Conservation (phyloP, 2,329 filamentous ascomycete species). For the Elsinoe australis region DNA sequence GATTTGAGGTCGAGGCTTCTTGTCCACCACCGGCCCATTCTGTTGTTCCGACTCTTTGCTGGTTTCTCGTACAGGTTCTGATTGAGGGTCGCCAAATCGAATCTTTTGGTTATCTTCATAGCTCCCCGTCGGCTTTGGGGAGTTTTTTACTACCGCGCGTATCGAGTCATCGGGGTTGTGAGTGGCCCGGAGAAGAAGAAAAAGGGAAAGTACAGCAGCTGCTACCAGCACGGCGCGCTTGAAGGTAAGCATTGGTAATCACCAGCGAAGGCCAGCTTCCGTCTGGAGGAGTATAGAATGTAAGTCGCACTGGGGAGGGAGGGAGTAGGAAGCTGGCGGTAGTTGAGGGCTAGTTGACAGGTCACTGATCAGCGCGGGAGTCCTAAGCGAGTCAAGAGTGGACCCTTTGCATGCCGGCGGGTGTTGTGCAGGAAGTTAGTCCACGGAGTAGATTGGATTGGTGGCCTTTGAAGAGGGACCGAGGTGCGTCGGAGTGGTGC, state of each 20-base stretch:
- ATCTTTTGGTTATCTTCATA: conserved; percentile 32
- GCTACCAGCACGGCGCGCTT: conserved; percentile 67
- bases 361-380: conserved; percentile 2
- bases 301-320: neutral
- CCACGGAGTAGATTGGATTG: neutral
- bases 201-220: conserved; percentile 57
- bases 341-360: conserved; percentile 4
- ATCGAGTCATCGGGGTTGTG: conserved; percentile 36
- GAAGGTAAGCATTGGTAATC: conserved; percentile 62
- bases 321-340: neutral
- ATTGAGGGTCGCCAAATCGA: conserved; percentile 17
- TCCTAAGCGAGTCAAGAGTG: conserved; percentile 9
- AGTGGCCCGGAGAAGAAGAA: conserved; percentile 61
- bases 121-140: conserved; percentile 32
- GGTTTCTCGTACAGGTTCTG: conserved; percentile 23
- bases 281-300: neutral
- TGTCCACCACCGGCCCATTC: conserved; percentile 22
- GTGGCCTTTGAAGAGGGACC: neutral
- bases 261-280: conserved; percentile 16
- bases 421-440: too few relatives aligned
- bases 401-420: conserved; percentile 1
- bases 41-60: conserved; percentile 20
- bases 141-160: conserved; percentile 26
- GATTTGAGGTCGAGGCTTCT: conserved; percentile 50
- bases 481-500: neutral